phyloP scores from a whole-genome alignment of 257 asterid species.

The Salvia hispanica region DNA sequence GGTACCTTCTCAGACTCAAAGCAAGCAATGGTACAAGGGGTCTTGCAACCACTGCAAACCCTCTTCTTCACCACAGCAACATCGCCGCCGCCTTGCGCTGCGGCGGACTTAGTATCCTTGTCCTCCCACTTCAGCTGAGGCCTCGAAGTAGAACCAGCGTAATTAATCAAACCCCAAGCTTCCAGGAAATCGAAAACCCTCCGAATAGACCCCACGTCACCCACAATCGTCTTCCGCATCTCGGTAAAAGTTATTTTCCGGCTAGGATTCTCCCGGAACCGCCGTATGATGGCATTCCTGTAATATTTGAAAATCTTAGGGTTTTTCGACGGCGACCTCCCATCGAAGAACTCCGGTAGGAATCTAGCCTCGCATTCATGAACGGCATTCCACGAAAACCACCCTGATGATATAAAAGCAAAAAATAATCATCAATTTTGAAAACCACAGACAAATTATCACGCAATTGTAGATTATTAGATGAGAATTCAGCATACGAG shows the following conservation, averaged over 20 bases:
- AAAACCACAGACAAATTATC: not conserved
- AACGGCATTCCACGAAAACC: slow-evolving; percentile 81
- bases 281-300: slow-evolving; percentile 73
- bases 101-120: slow-evolving; percentile 59
- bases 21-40: slow-evolving; percentile 83
- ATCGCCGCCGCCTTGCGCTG: slow-evolving; percentile 43
- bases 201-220: slow-evolving; percentile 87
- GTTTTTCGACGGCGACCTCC: slow-evolving; percentile 73
- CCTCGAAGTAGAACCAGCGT: slow-evolving; percentile 54
- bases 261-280: slow-evolving; percentile 68
- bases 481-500: slow-evolving; percentile 51
- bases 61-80: slow-evolving; percentile 51
- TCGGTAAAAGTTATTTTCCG: slow-evolving; percentile 68
- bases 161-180: slow-evolving; percentile 92
- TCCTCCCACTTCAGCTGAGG: slow-evolving; percentile 81
- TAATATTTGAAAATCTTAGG: slow-evolving; percentile 77
- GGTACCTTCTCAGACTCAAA: slow-evolving; percentile 84
- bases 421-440: not conserved
- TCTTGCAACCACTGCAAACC: slow-evolving; percentile 72
- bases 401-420: slow-evolving; percentile 46
- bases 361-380: slow-evolving; percentile 77
- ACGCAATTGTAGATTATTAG: not conserved
- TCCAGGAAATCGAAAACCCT: slow-evolving; percentile 91
- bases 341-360: slow-evolving; percentile 87
- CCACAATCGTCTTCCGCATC: slow-evolving; percentile 76